Evolutionary conservation across 139 green algal genomes (phyloP).

Genomic region (Picochlorum sp.): DNA sequence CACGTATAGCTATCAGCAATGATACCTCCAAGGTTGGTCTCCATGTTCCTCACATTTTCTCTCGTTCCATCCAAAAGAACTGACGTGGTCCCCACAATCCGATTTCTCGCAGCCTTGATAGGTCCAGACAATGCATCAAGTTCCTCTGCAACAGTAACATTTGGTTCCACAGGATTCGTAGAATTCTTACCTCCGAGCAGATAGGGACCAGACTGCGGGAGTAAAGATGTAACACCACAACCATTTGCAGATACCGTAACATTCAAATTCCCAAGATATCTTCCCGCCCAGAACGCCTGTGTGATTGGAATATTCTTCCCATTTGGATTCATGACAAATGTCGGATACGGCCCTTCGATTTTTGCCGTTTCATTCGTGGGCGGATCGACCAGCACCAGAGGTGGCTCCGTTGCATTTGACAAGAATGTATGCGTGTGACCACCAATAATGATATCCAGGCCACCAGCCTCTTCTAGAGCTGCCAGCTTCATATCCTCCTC

Average conservation of each 20-base stretch:
- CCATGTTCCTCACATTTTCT: not conserved
- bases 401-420: too few species aligned
- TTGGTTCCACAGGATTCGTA: not conserved
- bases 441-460: too few species aligned
- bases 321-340: too few species aligned
- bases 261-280: not conserved
- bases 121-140: not conserved
- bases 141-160: not conserved
- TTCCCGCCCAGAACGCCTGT: not conserved
- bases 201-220: not conserved
- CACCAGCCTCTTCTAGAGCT: too few species aligned
- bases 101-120: not conserved
- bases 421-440: too few species aligned
- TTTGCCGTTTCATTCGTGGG: too few species aligned
- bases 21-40: not conserved
- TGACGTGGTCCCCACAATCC: not conserved
- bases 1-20: not conserved
- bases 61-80: conserved; percentile 1
- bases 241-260: not conserved
- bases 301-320: too few species aligned
- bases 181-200: not conserved
- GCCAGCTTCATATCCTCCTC: too few species aligned
- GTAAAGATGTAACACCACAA: not conserved
- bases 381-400: too few species aligned
- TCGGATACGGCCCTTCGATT: too few species aligned